phyloP scores from a whole-genome alignment of 176 grass and related monocot species.

The Poa pratensis region DNA sequence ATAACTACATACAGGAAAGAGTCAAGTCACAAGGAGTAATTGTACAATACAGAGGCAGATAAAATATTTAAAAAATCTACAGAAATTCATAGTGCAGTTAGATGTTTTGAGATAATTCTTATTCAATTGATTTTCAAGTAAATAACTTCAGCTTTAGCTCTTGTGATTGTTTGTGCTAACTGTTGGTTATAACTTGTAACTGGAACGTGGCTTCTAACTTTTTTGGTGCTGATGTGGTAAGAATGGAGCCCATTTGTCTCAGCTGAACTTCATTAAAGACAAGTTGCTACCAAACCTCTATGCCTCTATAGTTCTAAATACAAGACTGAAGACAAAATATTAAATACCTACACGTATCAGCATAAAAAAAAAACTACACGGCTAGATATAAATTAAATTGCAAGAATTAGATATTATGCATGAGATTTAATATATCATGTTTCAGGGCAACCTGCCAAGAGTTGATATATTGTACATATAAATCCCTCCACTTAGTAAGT shows the following conservation, averaged over 20 bases:
- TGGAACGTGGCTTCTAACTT: neutral
- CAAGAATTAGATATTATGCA: neutral
- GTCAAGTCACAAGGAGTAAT: neutral
- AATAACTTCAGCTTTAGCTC: conserved; percentile 21
- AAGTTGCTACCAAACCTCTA: neutral
- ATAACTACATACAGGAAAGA: neutral
- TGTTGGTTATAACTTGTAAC: neutral
- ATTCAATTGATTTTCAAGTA: neutral
- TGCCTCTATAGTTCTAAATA: neutral
- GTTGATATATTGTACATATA: neutral
- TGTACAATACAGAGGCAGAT: conserved; percentile 1
- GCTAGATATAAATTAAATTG: neutral
- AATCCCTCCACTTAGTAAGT: neutral
- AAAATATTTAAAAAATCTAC: neutral
- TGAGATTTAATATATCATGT: neutral
- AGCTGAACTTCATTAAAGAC: neutral
- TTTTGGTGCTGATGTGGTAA: neutral
- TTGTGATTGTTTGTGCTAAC: neutral
- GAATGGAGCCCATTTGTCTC: neutral
- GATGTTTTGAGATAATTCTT: conserved; percentile 18
- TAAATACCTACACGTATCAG: neutral
- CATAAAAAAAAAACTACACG: no score
- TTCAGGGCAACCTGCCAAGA: neutral
- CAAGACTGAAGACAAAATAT: neutral
- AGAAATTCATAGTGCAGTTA: conserved; percentile 9